Conservation (phyloP, 495 filamentous ascomycete species). For the Penicillium coffeae region DNA sequence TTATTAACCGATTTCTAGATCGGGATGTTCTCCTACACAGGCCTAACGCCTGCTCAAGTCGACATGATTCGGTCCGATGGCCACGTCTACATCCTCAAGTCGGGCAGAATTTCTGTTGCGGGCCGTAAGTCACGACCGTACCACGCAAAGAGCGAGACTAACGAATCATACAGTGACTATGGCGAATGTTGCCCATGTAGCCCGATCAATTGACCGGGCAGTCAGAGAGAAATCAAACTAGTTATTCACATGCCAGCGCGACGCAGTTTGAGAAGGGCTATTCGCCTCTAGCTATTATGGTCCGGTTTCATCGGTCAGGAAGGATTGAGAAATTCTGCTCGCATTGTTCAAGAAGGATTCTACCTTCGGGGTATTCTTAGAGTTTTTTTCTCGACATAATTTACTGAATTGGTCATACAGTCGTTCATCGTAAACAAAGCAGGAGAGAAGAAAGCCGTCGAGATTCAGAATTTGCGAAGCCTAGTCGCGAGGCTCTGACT, state of each 20-base stretch:
- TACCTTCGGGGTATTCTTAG: too few species aligned
- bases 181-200: neutral
- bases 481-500: neutral
- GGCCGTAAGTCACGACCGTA: neutral
- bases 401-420: neutral
- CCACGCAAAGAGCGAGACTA: neutral
- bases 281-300: neutral
- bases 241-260: neutral
- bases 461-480: neutral
- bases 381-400: too few species aligned
- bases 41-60: neutral
- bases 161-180: neutral
- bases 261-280: neutral
- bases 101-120: conserved; percentile 4
- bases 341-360: too few species aligned
- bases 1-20: too few species aligned
- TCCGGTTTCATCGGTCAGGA: neutral
- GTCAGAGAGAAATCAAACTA: neutral
- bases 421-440: neutral
- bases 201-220: neutral
- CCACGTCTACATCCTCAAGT: conserved; percentile 6
- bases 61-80: neutral
- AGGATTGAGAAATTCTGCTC: neutral
- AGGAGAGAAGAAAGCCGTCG: neutral
- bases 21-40: conserved; percentile 6